phyloP scores from a whole-genome alignment of 345 rosid genomes.

The Garcia nutans region DNA sequence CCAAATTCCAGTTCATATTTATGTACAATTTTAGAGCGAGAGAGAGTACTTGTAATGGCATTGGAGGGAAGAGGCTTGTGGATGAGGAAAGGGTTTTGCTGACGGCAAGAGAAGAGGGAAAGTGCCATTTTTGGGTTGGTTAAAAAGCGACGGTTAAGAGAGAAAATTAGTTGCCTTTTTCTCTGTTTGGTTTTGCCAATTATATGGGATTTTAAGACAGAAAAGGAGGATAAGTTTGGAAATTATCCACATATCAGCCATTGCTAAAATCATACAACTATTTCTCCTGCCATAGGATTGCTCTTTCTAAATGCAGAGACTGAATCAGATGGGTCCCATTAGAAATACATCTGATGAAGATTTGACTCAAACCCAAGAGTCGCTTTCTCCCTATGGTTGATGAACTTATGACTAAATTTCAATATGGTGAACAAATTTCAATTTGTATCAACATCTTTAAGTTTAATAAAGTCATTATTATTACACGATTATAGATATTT shows the following conservation, averaged over 20 bases:
- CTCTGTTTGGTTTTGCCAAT: background rate
- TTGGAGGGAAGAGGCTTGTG: conserved; percentile 26
- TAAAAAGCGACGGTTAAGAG: conserved; percentile 12
- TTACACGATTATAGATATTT: too few species aligned
- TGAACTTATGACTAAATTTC: too few species aligned
- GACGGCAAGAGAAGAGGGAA: conserved; percentile 39
- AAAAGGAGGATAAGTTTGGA: conserved; percentile 23
- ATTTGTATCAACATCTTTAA: too few species aligned
- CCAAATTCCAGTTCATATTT: background rate
- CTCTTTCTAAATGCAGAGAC: background rate
- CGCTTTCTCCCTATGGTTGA: too few species aligned
- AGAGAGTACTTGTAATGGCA: conserved; percentile 17
- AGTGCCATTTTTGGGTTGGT: conserved; percentile 41
- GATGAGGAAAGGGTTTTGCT: conserved; percentile 29
- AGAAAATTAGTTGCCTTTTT: background rate
- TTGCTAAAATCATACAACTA: background rate
- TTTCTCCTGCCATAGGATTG: background rate
- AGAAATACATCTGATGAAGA: background rate
- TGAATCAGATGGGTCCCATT: background rate
- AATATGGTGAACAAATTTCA: too few species aligned
- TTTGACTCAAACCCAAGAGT: too few species aligned
- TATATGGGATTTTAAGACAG: background rate
- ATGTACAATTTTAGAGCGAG: background rate
- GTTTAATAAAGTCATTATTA: too few species aligned
- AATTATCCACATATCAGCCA: conserved; percentile 35